Conservation (phyloP, 306 rosid species). For the Leucaena leucocephala region DNA sequence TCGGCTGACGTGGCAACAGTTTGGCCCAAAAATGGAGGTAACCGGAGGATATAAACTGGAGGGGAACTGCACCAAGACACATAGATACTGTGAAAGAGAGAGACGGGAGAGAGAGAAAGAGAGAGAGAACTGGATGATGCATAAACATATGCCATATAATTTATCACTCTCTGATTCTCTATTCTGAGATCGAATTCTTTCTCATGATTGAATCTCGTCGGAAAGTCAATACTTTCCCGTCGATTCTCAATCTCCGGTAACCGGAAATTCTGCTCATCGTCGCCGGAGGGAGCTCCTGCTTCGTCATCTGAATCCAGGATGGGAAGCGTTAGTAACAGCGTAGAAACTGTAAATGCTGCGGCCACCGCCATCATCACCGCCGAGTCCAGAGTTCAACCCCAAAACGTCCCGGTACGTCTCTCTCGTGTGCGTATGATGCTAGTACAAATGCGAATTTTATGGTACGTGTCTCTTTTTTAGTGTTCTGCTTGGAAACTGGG, state of each 20-base stretch:
- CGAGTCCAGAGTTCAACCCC: conserved; percentile 82
- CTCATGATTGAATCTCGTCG: conserved; percentile 57
- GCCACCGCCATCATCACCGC: conserved; percentile 92
- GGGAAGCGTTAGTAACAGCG: conserved; percentile 68
- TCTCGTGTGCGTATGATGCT: conserved; percentile 1
- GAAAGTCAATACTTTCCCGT: conserved; percentile 9
- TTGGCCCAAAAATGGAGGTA: conserved; percentile 51
- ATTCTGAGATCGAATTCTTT: conserved; percentile 31
- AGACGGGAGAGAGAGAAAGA: background rate
- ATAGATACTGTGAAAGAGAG: background rate
- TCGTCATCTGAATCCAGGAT: conserved; percentile 35
- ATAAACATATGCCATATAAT: background rate
- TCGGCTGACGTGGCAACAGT: conserved; percentile 48
- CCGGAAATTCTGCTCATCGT: conserved; percentile 15
- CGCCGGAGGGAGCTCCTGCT: conserved; percentile 9
- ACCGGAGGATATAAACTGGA: conserved; percentile 47
- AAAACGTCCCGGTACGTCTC: conserved; percentile 56
- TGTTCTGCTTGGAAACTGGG: conserved; percentile 39
- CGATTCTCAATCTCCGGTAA: conserved; percentile 32
- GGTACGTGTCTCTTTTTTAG: conserved; percentile 23
- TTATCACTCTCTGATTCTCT: background rate
- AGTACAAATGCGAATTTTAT: background rate
- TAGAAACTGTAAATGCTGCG: conserved; percentile 87
- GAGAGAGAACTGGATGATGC: background rate
- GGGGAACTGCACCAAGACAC: conserved; percentile 30